These are phyloP conservation scores for Chaetomidium leptoderma DNA, from an alignment of 495 filamentous ascomycete species.

Conservation along the genomic window DNA sequence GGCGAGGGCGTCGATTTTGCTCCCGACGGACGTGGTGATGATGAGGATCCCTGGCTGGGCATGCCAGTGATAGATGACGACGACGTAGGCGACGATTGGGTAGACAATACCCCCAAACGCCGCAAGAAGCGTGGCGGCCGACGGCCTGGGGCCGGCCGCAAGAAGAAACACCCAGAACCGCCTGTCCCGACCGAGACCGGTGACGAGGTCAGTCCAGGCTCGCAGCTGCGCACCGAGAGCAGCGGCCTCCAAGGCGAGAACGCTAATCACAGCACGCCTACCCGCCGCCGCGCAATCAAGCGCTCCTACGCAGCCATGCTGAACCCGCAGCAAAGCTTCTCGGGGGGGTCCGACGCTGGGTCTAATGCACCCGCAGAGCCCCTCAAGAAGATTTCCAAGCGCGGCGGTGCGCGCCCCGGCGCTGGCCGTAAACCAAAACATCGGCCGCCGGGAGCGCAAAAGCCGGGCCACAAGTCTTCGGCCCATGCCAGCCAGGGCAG, in stretches of 20 bases:
- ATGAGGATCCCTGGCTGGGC: slow-evolving; percentile 10
- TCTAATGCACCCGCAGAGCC: background rate
- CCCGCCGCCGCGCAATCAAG: slow-evolving; percentile 9
- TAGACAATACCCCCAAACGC: background rate
- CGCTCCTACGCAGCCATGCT: slow-evolving; percentile 8
- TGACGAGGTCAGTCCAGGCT: slow-evolving; percentile 6
- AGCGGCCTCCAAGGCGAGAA: slow-evolving; percentile 21
- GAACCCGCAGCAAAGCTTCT: background rate
- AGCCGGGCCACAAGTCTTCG: background rate
- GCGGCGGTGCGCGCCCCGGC: slow-evolving; percentile 33
- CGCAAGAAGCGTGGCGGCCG: slow-evolving; percentile 31
- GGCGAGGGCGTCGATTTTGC: slow-evolving; percentile 14
- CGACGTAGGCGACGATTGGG: slow-evolving; percentile 21
- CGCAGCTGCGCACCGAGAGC: slow-evolving; percentile 19
- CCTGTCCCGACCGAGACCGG: background rate
- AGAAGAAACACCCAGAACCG: slow-evolving; percentile 21
- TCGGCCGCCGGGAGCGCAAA: background rate
- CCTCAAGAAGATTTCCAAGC: slow-evolving; percentile 29
- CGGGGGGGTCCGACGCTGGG: slow-evolving; percentile 4
- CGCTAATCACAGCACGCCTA: slow-evolving; percentile 11
- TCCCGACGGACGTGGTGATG: slow-evolving; percentile 14
- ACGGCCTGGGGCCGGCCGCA: slow-evolving; percentile 30
- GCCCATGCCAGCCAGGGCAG: slow-evolving; percentile 7
- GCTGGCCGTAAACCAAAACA: slow-evolving; percentile 33
- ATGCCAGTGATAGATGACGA: slow-evolving; percentile 23